Evolutionary conservation across 1,139 yeast genomes (phyloP).

Genomic region (Geotrichum histeridarum): DNA sequence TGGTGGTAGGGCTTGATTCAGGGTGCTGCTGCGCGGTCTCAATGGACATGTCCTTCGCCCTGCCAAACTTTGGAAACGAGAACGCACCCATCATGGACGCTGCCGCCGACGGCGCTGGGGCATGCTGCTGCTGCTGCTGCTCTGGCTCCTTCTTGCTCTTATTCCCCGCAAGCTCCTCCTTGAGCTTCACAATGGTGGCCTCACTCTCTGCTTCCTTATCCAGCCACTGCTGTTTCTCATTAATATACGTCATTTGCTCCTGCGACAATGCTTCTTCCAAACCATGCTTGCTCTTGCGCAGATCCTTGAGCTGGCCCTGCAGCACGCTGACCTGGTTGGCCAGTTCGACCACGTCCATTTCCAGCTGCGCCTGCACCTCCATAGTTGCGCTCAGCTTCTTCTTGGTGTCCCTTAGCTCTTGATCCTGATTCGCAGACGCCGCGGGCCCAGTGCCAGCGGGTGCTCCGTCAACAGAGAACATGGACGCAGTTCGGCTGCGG

Average conservation of each 20-base stretch:
- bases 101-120: background rate
- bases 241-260: conserved; percentile 33
- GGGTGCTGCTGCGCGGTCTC: background rate
- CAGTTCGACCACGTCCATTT: conserved; percentile 31
- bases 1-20: background rate
- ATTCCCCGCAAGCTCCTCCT: conserved; percentile 7
- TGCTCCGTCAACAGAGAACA: background rate
- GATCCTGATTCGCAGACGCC: conserved; percentile 20
- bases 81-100: background rate
- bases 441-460: too few species aligned
- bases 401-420: conserved; percentile 25
- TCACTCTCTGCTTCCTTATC: conserved; percentile 32
- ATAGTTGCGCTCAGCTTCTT: conserved; percentile 23
- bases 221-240: conserved; percentile 35
- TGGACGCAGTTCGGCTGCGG: background rate
- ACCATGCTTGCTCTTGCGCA: conserved; percentile 26
- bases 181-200: conserved; percentile 24
- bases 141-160: conserved; percentile 2
- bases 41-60: background rate
- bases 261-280: conserved; percentile 27
- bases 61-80: conserved; percentile 5
- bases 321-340: conserved; percentile 26
- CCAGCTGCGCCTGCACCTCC: conserved; percentile 29
- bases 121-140: background rate
- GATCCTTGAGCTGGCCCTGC: conserved; percentile 26